phyloP scores from a whole-genome alignment of 83 land plant genomes.

The Isoetes engelmannii region DNA sequence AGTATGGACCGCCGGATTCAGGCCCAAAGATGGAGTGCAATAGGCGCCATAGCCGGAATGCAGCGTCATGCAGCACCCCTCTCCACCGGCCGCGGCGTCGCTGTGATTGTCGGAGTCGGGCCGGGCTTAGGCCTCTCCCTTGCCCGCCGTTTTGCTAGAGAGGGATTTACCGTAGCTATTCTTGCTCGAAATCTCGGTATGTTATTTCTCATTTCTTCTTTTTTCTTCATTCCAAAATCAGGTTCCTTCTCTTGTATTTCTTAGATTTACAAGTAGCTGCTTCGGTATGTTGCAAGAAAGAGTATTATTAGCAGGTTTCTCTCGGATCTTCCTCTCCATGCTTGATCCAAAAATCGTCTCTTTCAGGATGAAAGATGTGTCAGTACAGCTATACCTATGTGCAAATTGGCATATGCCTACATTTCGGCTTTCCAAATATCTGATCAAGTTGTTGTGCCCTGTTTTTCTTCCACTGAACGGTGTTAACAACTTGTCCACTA shows the following conservation, averaged over 20 bases:
- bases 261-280: background rate
- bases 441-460: too few species aligned
- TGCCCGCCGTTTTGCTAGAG: slow-evolving; percentile 12
- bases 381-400: too few species aligned
- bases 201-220: background rate
- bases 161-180: slow-evolving; percentile 10
- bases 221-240: too few species aligned
- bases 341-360: background rate
- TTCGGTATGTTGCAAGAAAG: background rate
- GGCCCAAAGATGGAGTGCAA: too few species aligned
- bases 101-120: slow-evolving; percentile 8
- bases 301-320: background rate
- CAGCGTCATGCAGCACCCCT: too few species aligned
- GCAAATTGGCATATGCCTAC: too few species aligned
- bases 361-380: too few species aligned
- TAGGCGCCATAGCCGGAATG: too few species aligned
- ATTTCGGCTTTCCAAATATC: too few species aligned
- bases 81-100: background rate
- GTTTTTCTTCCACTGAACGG: too few species aligned
- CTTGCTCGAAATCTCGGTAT: slow-evolving; percentile 8
- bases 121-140: slow-evolving; percentile 9
- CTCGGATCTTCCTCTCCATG: background rate
- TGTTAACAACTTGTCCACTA: too few species aligned
- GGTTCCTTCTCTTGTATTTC: background rate
- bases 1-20: too few species aligned